These are phyloP conservation scores for Lentinula lateritia DNA, from an alignment of 768 basidiomycete species.

Conservation along the genomic window DNA sequence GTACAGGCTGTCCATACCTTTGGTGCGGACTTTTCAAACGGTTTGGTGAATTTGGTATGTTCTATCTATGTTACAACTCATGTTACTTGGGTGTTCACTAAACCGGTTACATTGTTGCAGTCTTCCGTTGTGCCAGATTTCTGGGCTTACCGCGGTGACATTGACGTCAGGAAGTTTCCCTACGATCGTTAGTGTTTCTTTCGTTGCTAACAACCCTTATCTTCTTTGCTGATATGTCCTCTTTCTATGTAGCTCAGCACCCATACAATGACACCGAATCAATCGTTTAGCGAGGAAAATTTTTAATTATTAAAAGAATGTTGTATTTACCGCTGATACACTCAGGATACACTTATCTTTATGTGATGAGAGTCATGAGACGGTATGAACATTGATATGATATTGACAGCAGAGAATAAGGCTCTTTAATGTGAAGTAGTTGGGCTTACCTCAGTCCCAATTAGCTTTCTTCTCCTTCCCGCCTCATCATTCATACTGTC, in stretches of 20 bases:
- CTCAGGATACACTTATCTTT: background rate
- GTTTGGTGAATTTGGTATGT: conserved; percentile 13
- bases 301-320: background rate
- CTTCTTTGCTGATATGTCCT: background rate
- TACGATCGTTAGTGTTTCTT: conserved; percentile 16
- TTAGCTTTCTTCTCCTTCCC: background rate
- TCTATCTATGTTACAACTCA: background rate
- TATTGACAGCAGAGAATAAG: no score
- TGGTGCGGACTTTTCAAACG: conserved; percentile 12
- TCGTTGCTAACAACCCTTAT: background rate
- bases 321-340: background rate
- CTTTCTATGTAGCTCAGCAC: conserved; percentile 11
- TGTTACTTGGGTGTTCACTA: no score
- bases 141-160: conserved; percentile 14
- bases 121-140: conserved; percentile 13
- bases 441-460: background rate
- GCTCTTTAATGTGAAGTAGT: no score
- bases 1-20: conserved; percentile 15
- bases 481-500: background rate
- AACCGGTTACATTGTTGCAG: background rate
- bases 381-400: no score
- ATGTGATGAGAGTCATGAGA: background rate
- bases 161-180: conserved; percentile 15
- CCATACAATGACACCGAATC: conserved; percentile 16
- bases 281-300: background rate